Base-by-base conservation (phyloP, 768 basidiomycete genomes). In the Suillus subluteus region DNA sequence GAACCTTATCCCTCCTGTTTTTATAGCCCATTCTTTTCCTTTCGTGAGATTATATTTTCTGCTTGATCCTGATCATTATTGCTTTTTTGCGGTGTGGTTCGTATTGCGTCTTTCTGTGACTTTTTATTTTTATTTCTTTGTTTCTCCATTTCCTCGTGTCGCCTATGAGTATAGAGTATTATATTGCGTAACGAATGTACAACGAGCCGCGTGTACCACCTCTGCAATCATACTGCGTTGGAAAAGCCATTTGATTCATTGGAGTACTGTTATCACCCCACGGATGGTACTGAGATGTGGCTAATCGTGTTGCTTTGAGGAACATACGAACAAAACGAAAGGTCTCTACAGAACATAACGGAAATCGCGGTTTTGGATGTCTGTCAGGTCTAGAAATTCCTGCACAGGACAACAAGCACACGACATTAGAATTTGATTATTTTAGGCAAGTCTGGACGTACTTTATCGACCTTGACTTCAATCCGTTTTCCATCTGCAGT, bases 401-500 rank as follows among this genome's bases (percentile, higher is more conserved):
- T 54, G 62, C 21, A 21, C 32, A 46, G 5, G 35, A 6, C 35
- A 35, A 35, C 35, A 35, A 35, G 35, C 35, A 35, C 35, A 37
- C 11, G 7, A 9, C 26, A 58, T 37, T 23, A 58, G 54, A 37
- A 40, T 6, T 30, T 11, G 18, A n/a, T 37, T 26, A 8, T 8
- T 23, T 26, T 15, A 21, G 37, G 15, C 63, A 68, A 38, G 37
- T 15, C 23, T 58, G 37, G 13, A 63, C 79, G n/a, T 66, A 89
- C 92, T 86, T 91, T 90, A 67, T 88, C 86, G 32, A 93, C 85
- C 67, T 86, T 87, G 63, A 87, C 79, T 74, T 84, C 82, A 56
- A 85, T 80, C 7, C 75, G 70, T 37, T 79, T 81, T 16, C 91
- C 91, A 65, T 89, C 82, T 18, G 79, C 79, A n/a, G 75, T 76